phyloP scores from a whole-genome alignment of 176 grass and related monocot species.

The Secale cereale region DNA sequence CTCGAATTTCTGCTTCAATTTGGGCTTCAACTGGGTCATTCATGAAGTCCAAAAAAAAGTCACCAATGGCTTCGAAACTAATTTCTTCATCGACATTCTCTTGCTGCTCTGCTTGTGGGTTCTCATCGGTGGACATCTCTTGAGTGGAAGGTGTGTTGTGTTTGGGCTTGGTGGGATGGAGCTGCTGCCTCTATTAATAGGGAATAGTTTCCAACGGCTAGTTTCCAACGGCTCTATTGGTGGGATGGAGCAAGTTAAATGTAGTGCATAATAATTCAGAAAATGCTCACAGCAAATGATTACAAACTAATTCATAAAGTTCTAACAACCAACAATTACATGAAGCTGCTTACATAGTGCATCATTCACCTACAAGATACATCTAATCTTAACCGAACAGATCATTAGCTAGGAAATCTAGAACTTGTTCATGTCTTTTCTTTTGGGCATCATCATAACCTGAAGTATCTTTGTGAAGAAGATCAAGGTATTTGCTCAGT shows the following conservation, averaged over 20 bases:
- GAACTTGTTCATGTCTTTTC: not conserved
- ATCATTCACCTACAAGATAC: not conserved
- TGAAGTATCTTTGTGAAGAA: not conserved
- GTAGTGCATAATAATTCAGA: not conserved
- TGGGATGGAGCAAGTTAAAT: no score
- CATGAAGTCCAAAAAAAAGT: not conserved
- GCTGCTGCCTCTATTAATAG: not conserved
- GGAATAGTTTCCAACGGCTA: not conserved
- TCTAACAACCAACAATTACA: not conserved
- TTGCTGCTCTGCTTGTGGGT: not conserved
- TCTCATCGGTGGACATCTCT: not conserved
- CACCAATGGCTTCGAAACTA: not conserved
- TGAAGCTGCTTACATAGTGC: not conserved
- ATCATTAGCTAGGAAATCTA: not conserved
- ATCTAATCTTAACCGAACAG: not conserved
- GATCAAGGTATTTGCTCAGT: not conserved
- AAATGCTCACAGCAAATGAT: not conserved
- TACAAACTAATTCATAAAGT: not conserved
- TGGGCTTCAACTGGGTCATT: not conserved
- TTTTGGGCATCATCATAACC: not conserved
- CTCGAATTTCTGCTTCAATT: not conserved
- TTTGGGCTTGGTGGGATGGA: not conserved
- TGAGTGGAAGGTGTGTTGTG: not conserved
- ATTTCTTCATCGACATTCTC: not conserved
- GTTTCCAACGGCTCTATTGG: not conserved